Percentiles rank a stretch among this genome's conserved stretches.
phyloP scores from a whole-genome alignment of 768 basidiomycete species.

The Crucibulum laeve region DNA sequence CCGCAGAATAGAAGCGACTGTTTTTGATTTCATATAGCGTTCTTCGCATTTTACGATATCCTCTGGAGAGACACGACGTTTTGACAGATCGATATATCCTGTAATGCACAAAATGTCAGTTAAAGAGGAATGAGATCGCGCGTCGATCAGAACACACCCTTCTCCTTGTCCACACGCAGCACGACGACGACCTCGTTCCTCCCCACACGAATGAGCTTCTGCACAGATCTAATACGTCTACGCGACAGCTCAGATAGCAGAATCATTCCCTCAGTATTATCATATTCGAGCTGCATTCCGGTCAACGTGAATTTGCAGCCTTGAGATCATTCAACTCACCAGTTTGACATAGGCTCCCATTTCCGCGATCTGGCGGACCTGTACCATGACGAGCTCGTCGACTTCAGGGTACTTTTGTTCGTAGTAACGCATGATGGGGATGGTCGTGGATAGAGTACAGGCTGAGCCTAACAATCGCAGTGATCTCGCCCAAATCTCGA shows the following conservation, averaged over 20 bases:
- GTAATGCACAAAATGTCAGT: conserved; percentile 1
- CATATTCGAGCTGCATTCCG: conserved; percentile 84
- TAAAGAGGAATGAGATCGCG: background rate
- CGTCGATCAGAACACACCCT: conserved; percentile 52
- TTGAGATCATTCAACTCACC: conserved; percentile 40
- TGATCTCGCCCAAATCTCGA: background rate
- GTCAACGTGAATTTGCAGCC: background rate
- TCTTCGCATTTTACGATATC: conserved; percentile 99
- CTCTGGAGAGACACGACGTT: conserved; percentile 95
- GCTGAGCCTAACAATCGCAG: background rate
- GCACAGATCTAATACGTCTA: conserved; percentile 93
- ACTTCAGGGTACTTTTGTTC: conserved; percentile 93
- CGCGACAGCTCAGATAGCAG: conserved; percentile 96
- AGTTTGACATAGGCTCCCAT: conserved; percentile 99
- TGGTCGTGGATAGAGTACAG: background rate
- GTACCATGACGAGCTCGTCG: conserved; percentile 99
- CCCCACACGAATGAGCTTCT: conserved; percentile 96
- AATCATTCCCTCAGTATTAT: conserved; percentile 99
- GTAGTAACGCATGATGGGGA: conserved; percentile 77
- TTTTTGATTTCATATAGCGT: conserved; percentile 96
- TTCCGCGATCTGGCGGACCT: conserved; percentile 97
- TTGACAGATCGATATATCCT: conserved; percentile 99
- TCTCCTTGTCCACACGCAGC: conserved; percentile 97
- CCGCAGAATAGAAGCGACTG: conserved; percentile 88
- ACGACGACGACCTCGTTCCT: conserved; percentile 99